Evolutionary conservation across 1,139 yeast genomes (phyloP), one percentile per base, ranked within the genome.

Genomic region (Yamadazyma aaseri): DNA sequence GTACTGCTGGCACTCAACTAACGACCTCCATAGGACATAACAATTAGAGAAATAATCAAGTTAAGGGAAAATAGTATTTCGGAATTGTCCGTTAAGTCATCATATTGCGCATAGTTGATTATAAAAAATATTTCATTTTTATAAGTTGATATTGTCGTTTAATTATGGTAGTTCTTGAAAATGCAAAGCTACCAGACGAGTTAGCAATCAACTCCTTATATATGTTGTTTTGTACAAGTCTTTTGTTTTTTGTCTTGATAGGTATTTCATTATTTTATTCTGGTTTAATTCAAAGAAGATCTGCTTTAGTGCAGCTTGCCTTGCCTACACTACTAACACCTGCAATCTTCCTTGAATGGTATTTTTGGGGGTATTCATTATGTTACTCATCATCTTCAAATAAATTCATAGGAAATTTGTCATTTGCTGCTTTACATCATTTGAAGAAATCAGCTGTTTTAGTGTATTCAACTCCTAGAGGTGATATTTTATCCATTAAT

Each of bases 301-400:
- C 82, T 1, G 67, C 83, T 1, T 58, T 79, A 28, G 65, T 77
- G 12, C 79, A 77, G 65, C 57, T 76, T 17, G 65, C 79, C 1
- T 53, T 74, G 25, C 79, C 81, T 2, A 39, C 73, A 6, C 37
- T 76, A 11, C 49, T 73, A 8, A 40, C 59, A 1, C 67, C 78
- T 0, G 50, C 74, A 9, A 56, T 74, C 3, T 51, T 73, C 31
- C 45, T 78, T 7, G 79, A 78, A 42, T 78, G 81, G 79, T 71
- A 64, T 41, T 60, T 74, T n/a, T 71, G 76, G 73, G 78, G 85
- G 3, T 77, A 75, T 44, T 70, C 83, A 0, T 53, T 79, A 18
- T 65, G 77, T 31, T 73, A 69, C 44, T 56, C 73, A 1, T 55
- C 64, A 8, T 55, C 77, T 3, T 38, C 53, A 2, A 71, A 73